Evolutionary conservation across 352 stramenopile species (phyloP).

Genomic region (Sclerospora graminicola): DNA sequence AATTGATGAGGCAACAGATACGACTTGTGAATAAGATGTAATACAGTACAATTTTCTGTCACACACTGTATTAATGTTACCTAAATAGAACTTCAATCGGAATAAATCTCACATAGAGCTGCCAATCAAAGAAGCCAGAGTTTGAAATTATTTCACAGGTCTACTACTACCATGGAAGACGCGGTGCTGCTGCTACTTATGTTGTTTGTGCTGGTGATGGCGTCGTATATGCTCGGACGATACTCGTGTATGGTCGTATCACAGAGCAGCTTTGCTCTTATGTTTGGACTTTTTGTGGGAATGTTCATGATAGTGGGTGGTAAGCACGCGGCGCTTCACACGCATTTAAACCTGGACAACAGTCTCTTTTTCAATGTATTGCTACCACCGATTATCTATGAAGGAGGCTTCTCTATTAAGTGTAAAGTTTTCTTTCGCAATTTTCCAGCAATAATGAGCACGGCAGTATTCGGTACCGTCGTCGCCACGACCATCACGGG

Average conservation of each 20-base stretch:
- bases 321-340: constrained; percentile 53
- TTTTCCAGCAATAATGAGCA: constrained; percentile 82
- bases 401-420: constrained; percentile 82
- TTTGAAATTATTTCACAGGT: no score
- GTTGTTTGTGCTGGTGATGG: constrained; percentile 83
- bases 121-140: neutral
- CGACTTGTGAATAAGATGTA: no score
- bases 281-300: constrained; percentile 67
- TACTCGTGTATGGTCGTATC: constrained; percentile 82
- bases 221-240: constrained; percentile 78
- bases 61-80: no score
- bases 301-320: constrained; percentile 58
- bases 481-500: constrained; percentile 73
- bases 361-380: constrained; percentile 84
- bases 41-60: no score
- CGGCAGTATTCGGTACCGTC: constrained; percentile 64
- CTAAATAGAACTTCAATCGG: no score
- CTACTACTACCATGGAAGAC: constrained; percentile 84
- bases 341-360: constrained; percentile 80
- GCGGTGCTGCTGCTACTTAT: constrained; percentile 73
- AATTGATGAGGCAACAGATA: constrained; percentile 3
- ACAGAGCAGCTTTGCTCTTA: constrained; percentile 76
- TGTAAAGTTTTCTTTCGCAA: constrained; percentile 77
- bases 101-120: no score
- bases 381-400: constrained; percentile 82